These are phyloP conservation scores for Colletotrichum endophyticum DNA, from an alignment of 2,329 filamentous ascomycete species.

Conservation along the genomic window DNA sequence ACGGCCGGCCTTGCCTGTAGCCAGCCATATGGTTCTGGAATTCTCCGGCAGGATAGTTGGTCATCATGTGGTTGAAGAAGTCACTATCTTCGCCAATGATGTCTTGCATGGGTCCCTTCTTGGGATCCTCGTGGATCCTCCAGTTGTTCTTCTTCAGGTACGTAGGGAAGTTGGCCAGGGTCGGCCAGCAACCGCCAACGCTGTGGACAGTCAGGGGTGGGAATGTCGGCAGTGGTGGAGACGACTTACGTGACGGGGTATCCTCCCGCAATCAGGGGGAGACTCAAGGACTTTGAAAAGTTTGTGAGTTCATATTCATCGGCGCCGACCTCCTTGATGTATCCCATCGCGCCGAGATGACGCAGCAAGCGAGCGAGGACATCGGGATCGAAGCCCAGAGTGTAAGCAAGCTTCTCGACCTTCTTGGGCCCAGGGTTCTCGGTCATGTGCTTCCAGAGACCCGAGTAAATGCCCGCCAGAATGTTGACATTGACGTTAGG, in stretches of 20 bases:
- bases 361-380: constrained; percentile 34
- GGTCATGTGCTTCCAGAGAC: not conserved
- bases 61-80: constrained; percentile 13
- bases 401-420: not conserved
- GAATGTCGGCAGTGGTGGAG: not conserved
- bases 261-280: constrained; percentile 26
- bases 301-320: constrained; percentile 36
- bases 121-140: not conserved
- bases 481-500: not conserved
- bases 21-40: constrained; percentile 2
- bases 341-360: constrained; percentile 38
- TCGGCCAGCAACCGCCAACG: not conserved
- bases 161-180: constrained; percentile 2
- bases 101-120: not conserved
- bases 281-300: constrained; percentile 31
- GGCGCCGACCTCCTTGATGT: constrained; percentile 32
- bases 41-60: not conserved
- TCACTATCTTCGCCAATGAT: not conserved
- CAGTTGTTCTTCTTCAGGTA: not conserved
- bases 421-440: not conserved
- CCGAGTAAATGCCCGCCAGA: not conserved
- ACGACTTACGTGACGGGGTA: constrained; percentile 30
- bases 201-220: not conserved
- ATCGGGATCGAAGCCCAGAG: not conserved
- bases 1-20: not conserved